Evolutionary conservation across 2,329 filamentous ascomycete genomes (phyloP), one percentile per base, ranked within the genome.

Genomic region (Cytospora paraplurivora): DNA sequence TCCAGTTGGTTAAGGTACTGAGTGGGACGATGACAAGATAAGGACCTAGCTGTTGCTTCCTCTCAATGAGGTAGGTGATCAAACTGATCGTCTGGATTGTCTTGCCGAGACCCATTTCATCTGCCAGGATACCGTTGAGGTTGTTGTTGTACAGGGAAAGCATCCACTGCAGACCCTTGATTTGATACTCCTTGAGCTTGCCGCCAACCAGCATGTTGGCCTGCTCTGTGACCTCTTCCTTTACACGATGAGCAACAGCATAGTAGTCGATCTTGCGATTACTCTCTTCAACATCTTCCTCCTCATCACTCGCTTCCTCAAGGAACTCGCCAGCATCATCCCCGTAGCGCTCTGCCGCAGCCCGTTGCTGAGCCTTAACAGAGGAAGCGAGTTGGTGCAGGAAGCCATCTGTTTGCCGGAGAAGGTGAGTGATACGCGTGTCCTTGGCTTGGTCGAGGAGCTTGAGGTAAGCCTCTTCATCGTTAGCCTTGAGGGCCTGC

Each of bases 121-220:
- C 95, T 64, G 95, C 95, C 71, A 99, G 82, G 69, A 99, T 98
- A 85, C 95, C 95, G 76, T 99, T 99, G 69, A 99, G 86, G 78
- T 97, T 99, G 82, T 99, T 99, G 88, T 99, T 99, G 85, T 98
- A 99, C 15, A 99, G 84, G 15, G 95, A 99, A 66, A 99, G 89
- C 95, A 99, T 99, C 95, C 95, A 99, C 76, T 99, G 94, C 55
- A 99, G 81, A 84, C 95, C 95, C 87, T 97, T 98, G 78, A 99
- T 70, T 79, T 99, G 95, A 77, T 99, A 99, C 76, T 99, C 95
- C 77, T 99, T 99, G 69, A 99, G 82, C 12, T 82, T 91, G 73
- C 95, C 95, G 74, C 95, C 95, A 67, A 98, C 92, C 66, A 99
- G 84, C 51, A 96, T 96, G 59, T 78, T 77, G 7, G 95, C 92